Conservation (phyloP, 2,329 filamentous ascomycete species). For the Lecanosticta acicola region DNA sequence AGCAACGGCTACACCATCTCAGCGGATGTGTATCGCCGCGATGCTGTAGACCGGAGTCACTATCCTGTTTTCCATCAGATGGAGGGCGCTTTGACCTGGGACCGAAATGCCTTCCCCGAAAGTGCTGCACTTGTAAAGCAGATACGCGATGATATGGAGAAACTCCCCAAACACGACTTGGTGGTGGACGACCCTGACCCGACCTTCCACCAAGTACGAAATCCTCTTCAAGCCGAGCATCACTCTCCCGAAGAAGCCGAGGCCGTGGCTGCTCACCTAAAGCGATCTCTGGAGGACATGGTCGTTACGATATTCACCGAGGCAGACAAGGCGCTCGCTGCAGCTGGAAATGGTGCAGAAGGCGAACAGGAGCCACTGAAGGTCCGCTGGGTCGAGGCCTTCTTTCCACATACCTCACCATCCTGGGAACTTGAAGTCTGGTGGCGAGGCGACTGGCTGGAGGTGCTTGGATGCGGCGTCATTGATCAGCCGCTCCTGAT, state of each 20-base stretch:
- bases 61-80: slow-evolving; percentile 99
- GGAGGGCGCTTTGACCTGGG: slow-evolving; percentile 91
- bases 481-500: slow-evolving; percentile 76
- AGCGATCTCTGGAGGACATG: slow-evolving; percentile 81
- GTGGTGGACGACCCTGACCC: slow-evolving; percentile 80
- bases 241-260: slow-evolving; percentile 73
- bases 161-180: slow-evolving; percentile 67
- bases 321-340: slow-evolving; percentile 60
- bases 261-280: slow-evolving; percentile 78
- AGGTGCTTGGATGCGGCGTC: slow-evolving; percentile 89
- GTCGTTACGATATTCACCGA: slow-evolving; percentile 82
- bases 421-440: slow-evolving; percentile 95
- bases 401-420: slow-evolving; percentile 94
- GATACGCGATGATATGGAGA: slow-evolving; percentile 64
- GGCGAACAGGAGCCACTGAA: slow-evolving; percentile 63
- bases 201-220: slow-evolving; percentile 67
- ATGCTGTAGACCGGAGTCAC: slow-evolving; percentile 90
- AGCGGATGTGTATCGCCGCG: slow-evolving; percentile 90
- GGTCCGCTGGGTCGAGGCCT: slow-evolving; percentile 92
- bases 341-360: slow-evolving; percentile 33
- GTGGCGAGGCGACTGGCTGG: slow-evolving; percentile 92
- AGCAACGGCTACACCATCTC: slow-evolving; percentile 81
- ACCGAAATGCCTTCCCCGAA: slow-evolving; percentile 55
- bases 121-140: slow-evolving; percentile 53
- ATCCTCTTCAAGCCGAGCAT: slow-evolving; percentile 69